A percentile compares a stretch with the other conserved stretches of the same genome.
phyloP scores from a whole-genome alignment of 495 filamentous ascomycete species.

The Penicillium angulare region DNA sequence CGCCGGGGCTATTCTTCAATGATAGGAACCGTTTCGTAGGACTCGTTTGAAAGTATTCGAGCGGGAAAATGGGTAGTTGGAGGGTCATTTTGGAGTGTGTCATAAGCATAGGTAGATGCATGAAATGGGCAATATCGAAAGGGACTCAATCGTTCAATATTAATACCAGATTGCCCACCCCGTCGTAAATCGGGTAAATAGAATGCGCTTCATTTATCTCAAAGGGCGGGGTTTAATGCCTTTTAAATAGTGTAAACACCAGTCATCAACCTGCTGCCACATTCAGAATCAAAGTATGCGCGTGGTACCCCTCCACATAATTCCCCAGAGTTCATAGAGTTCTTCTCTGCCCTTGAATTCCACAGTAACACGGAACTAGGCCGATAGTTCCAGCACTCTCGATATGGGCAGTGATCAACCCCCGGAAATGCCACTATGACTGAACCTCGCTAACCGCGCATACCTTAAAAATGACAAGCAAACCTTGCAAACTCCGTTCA shows the following conservation, averaged over 20 bases:
- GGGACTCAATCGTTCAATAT: too few species aligned
- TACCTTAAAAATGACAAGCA: slow-evolving; percentile 4
- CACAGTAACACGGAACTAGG: background rate
- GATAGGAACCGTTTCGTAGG: slow-evolving; percentile 8
- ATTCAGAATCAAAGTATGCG: background rate
- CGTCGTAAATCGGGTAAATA: too few species aligned
- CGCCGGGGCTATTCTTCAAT: slow-evolving; percentile 1
- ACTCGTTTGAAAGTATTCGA: slow-evolving; percentile 8
- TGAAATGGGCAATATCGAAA: background rate
- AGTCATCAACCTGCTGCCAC: background rate
- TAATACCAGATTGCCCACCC: too few species aligned
- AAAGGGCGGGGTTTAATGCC: too few species aligned
- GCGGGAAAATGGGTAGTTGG: slow-evolving; percentile 9
- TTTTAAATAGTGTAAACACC: background rate
- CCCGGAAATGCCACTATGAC: slow-evolving; percentile 5
- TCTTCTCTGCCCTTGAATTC: slow-evolving; percentile 4
- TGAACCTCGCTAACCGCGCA: slow-evolving; percentile 5
- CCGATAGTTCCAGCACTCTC: background rate
- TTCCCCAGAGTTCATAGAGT: slow-evolving; percentile 1
- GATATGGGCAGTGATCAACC: slow-evolving; percentile 7
- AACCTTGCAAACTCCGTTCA: too few species aligned
- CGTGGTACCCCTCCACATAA: background rate
- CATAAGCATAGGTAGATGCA: background rate
- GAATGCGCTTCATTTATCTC: too few species aligned
- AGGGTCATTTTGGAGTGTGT: background rate